phyloP scores from a whole-genome alignment of 1,139 yeast species.

The Magnusiomyces ingens region DNA sequence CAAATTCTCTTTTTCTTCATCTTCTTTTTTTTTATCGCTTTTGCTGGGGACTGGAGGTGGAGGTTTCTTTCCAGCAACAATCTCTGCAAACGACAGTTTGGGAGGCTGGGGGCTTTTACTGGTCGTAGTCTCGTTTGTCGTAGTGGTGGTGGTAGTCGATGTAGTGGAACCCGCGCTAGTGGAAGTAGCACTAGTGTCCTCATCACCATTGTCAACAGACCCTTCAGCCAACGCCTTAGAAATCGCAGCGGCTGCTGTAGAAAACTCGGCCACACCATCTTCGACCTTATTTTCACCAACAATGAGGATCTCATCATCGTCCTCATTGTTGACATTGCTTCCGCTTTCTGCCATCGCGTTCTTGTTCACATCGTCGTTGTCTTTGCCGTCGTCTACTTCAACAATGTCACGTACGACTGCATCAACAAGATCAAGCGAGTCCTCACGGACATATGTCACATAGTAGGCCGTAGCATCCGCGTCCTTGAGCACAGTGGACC shows the following conservation, averaged over 20 bases:
- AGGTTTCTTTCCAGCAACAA: no score
- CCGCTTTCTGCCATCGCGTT: neutral
- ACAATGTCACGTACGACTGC: slow-evolving; percentile 37
- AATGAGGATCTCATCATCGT: neutral
- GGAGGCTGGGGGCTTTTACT: neutral
- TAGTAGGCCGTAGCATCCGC: slow-evolving; percentile 93
- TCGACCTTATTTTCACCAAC: neutral
- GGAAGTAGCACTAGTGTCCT: neutral
- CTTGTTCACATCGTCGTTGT: neutral
- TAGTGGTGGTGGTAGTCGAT: neutral
- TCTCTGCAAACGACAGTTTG: no score
- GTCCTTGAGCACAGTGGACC: slow-evolving; percentile 37
- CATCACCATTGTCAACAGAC: neutral
- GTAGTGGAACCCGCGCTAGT: neutral
- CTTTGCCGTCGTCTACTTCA: slow-evolving; percentile 1
- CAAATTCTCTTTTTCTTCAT: no score
- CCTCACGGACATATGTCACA: slow-evolving; percentile 72
- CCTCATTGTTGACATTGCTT: neutral
- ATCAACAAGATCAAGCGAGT: slow-evolving; percentile 51
- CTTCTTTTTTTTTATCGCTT: no score
- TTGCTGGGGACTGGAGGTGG: no score
- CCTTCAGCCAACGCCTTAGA: neutral
- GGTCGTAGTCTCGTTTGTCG: neutral
- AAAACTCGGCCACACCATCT: neutral
- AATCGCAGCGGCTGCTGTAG: neutral